Conservation (phyloP, 345 rosid species). For the Eucalyptus marginata region DNA sequence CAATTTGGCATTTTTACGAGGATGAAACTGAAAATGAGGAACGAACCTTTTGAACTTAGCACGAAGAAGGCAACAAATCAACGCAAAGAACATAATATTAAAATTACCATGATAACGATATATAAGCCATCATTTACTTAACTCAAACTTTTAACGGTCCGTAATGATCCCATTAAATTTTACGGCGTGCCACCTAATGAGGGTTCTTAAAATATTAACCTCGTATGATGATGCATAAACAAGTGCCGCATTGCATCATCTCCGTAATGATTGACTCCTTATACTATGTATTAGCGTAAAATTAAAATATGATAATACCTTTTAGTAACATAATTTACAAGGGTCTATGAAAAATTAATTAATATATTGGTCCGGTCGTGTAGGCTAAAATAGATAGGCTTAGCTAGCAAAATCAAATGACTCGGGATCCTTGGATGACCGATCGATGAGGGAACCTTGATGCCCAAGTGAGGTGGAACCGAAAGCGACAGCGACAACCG, state of each 20-base stretch:
- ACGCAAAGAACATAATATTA: neutral
- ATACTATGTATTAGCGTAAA: rapidly evolving
- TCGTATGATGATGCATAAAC: neutral
- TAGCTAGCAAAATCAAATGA: neutral
- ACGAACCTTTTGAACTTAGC: neutral
- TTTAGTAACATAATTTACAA: neutral
- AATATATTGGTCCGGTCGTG: neutral
- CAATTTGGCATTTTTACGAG: neutral
- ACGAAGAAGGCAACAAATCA: neutral
- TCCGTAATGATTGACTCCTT: neutral
- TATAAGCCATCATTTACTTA: no score
- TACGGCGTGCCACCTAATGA: neutral
- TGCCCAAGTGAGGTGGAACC: neutral
- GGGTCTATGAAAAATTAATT: neutral
- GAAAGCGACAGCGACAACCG: neutral
- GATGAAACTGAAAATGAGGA: neutral
- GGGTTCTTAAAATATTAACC: neutral
- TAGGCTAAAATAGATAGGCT: neutral
- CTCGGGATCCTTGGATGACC: neutral
- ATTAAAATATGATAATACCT: neutral
- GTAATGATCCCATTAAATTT: neutral
- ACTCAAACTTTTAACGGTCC: neutral
- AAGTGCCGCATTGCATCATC: rapidly evolving
- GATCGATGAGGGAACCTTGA: neutral
- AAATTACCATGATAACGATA: neutral